Base-by-base conservation (phyloP, 164 flowering plant genomes). In the Aristolochia californica region DNA sequence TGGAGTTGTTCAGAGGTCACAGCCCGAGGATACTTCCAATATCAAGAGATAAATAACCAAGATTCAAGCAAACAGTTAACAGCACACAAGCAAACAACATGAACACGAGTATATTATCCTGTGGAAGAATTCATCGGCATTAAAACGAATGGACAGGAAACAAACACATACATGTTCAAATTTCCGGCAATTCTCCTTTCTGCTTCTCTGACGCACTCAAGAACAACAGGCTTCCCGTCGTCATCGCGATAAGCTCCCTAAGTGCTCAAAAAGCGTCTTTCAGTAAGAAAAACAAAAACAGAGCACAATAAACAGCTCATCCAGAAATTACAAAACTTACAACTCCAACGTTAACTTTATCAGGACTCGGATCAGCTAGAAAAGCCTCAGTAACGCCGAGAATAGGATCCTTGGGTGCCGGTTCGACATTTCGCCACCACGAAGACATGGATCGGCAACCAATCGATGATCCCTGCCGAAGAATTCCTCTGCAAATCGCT, bases 201-300 rank as follows among this genome's bases (percentile, higher is more conserved):
- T 0, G 98, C 94, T 75, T 89, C 91, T 52, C 97, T 75, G 21
- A 93, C 97, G 59, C 98, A 93, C 60, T 87, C 90, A 38, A 89
- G 83, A 40, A 93, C 98, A 20, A 87, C 96, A 0, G 98, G 98
- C 63, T 89, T 93, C 50, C 97, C 97, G 52, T 83, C 80, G 66
- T 93, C 98, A 66, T 93, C 98, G 9, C 98, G 81, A 59, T 93
- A 89, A 34, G 98, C 98, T 58, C 98, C 98, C 97, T 88, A 34
- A 23, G 26, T 10, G 55, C 52, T 27, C 52, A 30, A 63, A 55
- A 61, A 17, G 45, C 34, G 13, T 40, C 28, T 49, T 45, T 45
- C 28, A 27, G 27, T 16, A 34, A 24, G 53, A 53, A 40, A 7
- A 28, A 20, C 28, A 17, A 38, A 53, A 55, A 40, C n/a, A 24